Percentiles rank a stretch among this genome's conserved stretches.
Evolutionary conservation across 306 rosid species (phyloP).

Genomic region (Quercus ilex): DNA sequence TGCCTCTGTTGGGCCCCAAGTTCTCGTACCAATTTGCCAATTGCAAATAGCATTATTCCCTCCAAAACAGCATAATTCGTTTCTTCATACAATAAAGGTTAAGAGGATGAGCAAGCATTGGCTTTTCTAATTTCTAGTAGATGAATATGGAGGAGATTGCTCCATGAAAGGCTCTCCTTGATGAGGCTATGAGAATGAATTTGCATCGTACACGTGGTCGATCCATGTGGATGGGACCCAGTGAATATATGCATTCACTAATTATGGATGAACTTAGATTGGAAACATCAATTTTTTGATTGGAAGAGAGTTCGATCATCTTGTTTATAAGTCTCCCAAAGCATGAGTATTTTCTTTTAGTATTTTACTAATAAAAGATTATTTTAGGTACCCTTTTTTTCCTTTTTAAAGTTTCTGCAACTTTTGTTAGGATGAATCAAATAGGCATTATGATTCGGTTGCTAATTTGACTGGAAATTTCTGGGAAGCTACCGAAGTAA

Average conservation of each 20-base stretch:
- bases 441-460: neutral
- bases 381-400: neutral
- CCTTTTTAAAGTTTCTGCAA: neutral
- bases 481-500: no score
- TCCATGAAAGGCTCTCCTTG: neutral
- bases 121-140: no score
- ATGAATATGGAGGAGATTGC: neutral
- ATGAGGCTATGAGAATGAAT: neutral
- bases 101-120: neutral
- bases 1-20: neutral
- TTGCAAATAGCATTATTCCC: neutral
- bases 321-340: no score
- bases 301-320: no score
- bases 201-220: neutral
- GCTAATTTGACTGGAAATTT: no score
- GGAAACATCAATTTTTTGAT: neutral
- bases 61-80: neutral
- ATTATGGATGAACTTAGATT: neutral
- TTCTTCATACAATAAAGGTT: neutral
- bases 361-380: no score
- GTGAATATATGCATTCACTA: neutral
- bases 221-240: neutral
- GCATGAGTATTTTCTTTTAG: no score
- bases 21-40: neutral
- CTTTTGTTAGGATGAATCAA: neutral